A percentile compares a stretch with the other conserved stretches of the same genome.
Conservation (phyloP, 2,329 filamentous ascomycete species). For the Fusarium pilosicola region DNA sequence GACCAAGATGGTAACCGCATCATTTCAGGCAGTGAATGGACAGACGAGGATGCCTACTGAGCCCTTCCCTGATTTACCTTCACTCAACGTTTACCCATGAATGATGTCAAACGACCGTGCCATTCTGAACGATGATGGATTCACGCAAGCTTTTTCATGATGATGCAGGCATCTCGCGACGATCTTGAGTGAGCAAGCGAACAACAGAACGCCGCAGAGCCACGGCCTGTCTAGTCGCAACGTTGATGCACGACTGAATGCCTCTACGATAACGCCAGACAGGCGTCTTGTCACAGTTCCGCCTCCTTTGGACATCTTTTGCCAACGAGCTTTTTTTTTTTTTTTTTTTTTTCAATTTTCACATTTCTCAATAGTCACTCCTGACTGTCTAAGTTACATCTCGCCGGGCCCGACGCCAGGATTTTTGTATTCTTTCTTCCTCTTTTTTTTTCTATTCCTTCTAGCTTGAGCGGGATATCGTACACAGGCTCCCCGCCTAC, state of each 20-base stretch:
- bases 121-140: conserved; percentile 40
- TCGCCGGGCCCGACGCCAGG: conserved; percentile 36
- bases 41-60: conserved; percentile 70
- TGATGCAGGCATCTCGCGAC: conserved; percentile 45
- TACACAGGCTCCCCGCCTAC: conserved; percentile 4
- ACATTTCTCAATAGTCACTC: conserved; percentile 13
- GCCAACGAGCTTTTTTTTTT: conserved; percentile 13
- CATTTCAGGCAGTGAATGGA: conserved; percentile 73
- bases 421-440: conserved; percentile 22
- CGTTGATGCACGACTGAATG: conserved; percentile 30
- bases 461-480: background rate
- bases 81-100: conserved; percentile 24
- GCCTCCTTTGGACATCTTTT: conserved; percentile 31
- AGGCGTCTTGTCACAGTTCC: conserved; percentile 24
- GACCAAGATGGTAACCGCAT: conserved; percentile 71
- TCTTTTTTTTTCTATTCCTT: background rate
- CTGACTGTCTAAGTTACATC: conserved; percentile 28
- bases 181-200: conserved; percentile 37
- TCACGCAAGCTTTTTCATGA: conserved; percentile 45
- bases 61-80: background rate
- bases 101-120: conserved; percentile 34
- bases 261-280: conserved; percentile 13
- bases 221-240: conserved; percentile 21
- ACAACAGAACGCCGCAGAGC: conserved; percentile 26
- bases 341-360: background rate